phyloP scores from a whole-genome alignment of 176 grass and related monocot species.

The Calamus simplicifolius region DNA sequence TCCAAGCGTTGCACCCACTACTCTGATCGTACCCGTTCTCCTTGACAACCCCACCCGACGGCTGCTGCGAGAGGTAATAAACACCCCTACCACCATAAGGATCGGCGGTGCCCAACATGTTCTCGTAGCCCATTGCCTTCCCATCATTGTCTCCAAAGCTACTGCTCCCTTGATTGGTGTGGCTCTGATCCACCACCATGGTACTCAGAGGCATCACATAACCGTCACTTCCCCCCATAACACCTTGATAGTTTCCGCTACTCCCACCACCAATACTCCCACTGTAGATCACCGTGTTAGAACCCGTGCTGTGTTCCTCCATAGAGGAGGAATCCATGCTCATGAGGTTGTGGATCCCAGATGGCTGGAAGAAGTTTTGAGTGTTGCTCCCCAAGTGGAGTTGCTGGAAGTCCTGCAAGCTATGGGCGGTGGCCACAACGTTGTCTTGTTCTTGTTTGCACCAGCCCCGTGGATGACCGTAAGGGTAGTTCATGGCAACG shows the following conservation, averaged over 20 bases:
- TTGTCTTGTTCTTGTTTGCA: constrained; percentile 72
- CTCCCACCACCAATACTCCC: neutral
- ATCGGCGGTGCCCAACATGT: constrained; percentile 7
- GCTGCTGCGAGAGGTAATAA: constrained; percentile 24
- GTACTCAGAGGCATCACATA: constrained; percentile 37
- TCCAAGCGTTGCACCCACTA: constrained; percentile 25
- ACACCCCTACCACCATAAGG: constrained; percentile 17
- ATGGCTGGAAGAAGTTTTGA: constrained; percentile 52
- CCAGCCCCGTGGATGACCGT: constrained; percentile 28
- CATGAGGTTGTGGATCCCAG: constrained; percentile 18
- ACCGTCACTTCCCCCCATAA: neutral
- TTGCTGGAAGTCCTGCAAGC: constrained; percentile 40
- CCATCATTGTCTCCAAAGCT: constrained; percentile 13
- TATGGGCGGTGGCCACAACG: constrained; percentile 19
- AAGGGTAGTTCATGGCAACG: constrained; percentile 22
- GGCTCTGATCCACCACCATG: constrained; percentile 35
- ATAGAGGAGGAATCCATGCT: constrained; percentile 17
- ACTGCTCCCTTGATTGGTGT: constrained; percentile 17
- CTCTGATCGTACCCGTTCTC: constrained; percentile 22
- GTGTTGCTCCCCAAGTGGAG: constrained; percentile 17
- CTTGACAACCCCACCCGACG: constrained; percentile 2
- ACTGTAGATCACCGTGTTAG: constrained; percentile 17
- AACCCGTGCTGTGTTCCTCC: constrained; percentile 15
- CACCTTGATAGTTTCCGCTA: constrained; percentile 6
- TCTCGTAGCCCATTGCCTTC: constrained; percentile 1